Evolutionary conservation across 2,329 filamentous ascomycete genomes (phyloP).

Genomic region (Colletotrichum liriopes): DNA sequence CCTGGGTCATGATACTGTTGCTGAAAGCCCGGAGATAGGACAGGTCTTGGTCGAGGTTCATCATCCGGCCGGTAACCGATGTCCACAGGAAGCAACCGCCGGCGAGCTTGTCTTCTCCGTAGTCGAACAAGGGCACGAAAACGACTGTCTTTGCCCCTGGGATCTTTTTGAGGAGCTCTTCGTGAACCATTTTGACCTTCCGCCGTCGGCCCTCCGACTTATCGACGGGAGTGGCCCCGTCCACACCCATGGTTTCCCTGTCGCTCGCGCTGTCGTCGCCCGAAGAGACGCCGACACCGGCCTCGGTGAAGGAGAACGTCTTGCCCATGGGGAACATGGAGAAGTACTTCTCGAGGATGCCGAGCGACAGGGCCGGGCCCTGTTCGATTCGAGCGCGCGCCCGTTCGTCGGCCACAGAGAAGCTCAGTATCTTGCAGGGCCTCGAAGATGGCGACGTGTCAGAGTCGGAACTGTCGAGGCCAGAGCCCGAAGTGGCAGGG

Average conservation of each 20-base stretch:
- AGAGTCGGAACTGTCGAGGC: slow-evolving; percentile 50
- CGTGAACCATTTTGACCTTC: slow-evolving; percentile 49
- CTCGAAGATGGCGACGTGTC: slow-evolving; percentile 47
- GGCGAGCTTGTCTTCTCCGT: slow-evolving; percentile 52
- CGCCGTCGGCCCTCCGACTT: slow-evolving; percentile 37
- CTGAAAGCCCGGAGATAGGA: slow-evolving; percentile 58
- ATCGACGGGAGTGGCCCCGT: neutral
- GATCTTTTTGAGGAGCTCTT: slow-evolving; percentile 53
- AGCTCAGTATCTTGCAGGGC: slow-evolving; percentile 51
- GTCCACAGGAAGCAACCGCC: slow-evolving; percentile 57
- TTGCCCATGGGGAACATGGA: slow-evolving; percentile 51
- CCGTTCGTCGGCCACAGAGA: slow-evolving; percentile 47
- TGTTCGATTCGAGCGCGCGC: slow-evolving; percentile 48
- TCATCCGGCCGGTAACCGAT: slow-evolving; percentile 52
- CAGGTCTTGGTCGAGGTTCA: slow-evolving; percentile 54
- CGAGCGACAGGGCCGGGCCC: slow-evolving; percentile 48
- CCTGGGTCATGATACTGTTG: slow-evolving; percentile 65
- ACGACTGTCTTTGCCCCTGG: slow-evolving; percentile 53
- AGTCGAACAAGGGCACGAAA: slow-evolving; percentile 55
- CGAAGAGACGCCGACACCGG: slow-evolving; percentile 49
- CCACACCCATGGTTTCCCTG: slow-evolving; percentile 40
- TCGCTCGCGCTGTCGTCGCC: slow-evolving; percentile 53
- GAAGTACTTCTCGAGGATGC: slow-evolving; percentile 51
- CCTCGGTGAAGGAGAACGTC: slow-evolving; percentile 50
- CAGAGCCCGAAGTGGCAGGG: slow-evolving; percentile 42